A percentile compares a stretch with the other conserved stretches of the same genome.
Evolutionary conservation across 2,329 filamentous ascomycete genomes (phyloP).

Genomic region (Leptographium wingfieldii): DNA sequence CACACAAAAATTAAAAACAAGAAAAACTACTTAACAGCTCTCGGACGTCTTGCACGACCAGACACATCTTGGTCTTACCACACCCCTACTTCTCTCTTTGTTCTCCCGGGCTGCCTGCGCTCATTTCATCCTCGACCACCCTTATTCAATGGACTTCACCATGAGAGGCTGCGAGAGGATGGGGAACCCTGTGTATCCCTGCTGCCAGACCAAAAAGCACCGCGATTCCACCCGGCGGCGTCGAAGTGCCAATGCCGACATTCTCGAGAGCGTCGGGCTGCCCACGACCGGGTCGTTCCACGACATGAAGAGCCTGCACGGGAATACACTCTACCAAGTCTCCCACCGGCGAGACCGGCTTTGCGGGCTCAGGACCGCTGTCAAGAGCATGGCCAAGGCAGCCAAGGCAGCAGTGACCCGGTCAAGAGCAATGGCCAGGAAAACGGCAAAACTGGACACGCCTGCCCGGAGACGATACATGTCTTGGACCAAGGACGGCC

Average conservation of each 20-base stretch:
- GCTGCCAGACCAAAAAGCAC: background rate
- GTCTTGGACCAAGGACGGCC: background rate
- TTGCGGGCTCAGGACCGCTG: background rate
- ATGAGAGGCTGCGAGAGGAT: background rate
- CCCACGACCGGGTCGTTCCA: conserved; percentile 10
- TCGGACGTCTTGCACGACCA: too few species aligned
- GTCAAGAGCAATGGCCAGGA: background rate
- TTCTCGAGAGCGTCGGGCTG: conserved; percentile 10
- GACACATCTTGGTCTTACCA: too few species aligned
- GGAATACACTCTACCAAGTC: background rate
- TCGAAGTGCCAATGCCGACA: conserved; percentile 12
- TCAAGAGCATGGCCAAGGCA: background rate
- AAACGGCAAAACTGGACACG: background rate
- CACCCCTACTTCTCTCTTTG: background rate
- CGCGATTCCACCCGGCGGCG: conserved; percentile 3
- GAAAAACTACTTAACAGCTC: too few species aligned
- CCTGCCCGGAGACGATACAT: background rate
- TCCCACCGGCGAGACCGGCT: background rate
- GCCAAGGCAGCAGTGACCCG: background rate
- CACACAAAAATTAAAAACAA: too few species aligned
- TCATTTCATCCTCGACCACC: background rate
- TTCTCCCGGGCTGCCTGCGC: background rate
- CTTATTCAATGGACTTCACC: background rate
- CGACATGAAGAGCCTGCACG: conserved; percentile 11
- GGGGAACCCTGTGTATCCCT: background rate